These are phyloP conservation scores for Byssochlamys sp. DNA, from an alignment of 2,329 filamentous ascomycete genomes.

Conservation along the genomic window DNA sequence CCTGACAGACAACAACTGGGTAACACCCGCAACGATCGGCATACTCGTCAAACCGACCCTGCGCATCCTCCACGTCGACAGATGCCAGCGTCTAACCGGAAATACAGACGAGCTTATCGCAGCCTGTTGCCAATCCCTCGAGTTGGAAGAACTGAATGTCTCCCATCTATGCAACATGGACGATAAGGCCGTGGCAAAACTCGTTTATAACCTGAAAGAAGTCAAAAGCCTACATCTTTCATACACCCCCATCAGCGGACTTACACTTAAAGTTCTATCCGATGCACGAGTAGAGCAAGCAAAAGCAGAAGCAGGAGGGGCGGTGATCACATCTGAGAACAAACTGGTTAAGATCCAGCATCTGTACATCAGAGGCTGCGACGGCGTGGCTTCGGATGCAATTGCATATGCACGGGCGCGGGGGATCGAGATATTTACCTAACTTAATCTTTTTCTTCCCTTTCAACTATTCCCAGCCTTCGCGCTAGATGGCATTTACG, in stretches of 20 bases:
- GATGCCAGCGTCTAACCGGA: conserved; percentile 14
- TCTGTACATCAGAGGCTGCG: conserved; percentile 19
- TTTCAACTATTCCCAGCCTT: not conserved
- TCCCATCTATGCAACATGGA: conserved; percentile 15
- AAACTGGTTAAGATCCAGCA: conserved; percentile 13
- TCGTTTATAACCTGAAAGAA: conserved; percentile 16
- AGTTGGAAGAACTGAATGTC: conserved; percentile 22
- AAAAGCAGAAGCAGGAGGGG: not conserved
- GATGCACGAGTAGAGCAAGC: conserved; percentile 8
- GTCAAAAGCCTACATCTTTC: conserved; percentile 27
- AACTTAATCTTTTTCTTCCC: not conserved
- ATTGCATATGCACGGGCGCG: conserved; percentile 22
- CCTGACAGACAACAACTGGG: conserved; percentile 19
- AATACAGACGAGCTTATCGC: not conserved
- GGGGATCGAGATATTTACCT: conserved; percentile 19
- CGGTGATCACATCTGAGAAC: conserved; percentile 1
- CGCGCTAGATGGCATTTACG: not conserved
- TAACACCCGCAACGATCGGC: conserved; percentile 5
- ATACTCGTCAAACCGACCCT: conserved; percentile 14
- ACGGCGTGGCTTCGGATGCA: conserved; percentile 24
- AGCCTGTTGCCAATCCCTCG: conserved; percentile 5
- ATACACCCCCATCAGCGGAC: conserved; percentile 25
- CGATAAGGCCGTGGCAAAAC: conserved; percentile 13
- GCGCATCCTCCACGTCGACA: conserved; percentile 17
- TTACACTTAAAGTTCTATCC: conserved; percentile 24